Conservation (phyloP, 2,329 filamentous ascomycete species). For the Hymenoscyphus fructigenus region DNA sequence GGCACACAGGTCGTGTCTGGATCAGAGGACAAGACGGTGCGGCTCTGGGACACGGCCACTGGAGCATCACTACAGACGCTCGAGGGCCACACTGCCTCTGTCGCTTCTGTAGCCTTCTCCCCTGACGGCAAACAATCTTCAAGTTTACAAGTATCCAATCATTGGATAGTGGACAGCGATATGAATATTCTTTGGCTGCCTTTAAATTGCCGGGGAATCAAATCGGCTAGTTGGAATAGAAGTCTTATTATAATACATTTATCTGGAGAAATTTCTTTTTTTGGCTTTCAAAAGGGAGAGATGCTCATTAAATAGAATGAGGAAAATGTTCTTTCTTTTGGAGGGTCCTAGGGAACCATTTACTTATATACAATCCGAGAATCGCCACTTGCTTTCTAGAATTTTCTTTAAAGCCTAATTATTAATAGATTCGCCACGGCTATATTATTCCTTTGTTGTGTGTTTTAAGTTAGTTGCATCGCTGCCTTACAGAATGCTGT, state of each 20-base stretch:
- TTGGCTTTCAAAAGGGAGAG: conserved; percentile 17
- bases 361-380: neutral
- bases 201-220: conserved; percentile 24
- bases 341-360: neutral
- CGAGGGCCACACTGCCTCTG: conserved; percentile 11
- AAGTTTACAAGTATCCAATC: conserved; percentile 21
- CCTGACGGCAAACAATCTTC: conserved; percentile 14
- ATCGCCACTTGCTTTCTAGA: neutral
- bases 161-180: conserved; percentile 22
- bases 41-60: too few relatives aligned
- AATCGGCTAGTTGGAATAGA: conserved; percentile 22
- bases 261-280: conserved; percentile 27
- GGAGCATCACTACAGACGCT: neutral
- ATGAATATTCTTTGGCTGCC: conserved; percentile 28
- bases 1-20: conserved; percentile 10
- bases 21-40: neutral
- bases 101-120: conserved; percentile 1
- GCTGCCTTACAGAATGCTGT: too few relatives aligned
- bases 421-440: neutral
- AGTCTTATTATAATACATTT: conserved; percentile 27
- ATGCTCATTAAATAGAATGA: conserved; percentile 17
- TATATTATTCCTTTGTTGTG: too few relatives aligned
- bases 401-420: conserved; percentile 2
- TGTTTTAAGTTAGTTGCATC: too few relatives aligned
- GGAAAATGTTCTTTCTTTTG: neutral